Base-by-base conservation (phyloP, 1,139 yeast species). In the Blastobotrys aristatus region DNA sequence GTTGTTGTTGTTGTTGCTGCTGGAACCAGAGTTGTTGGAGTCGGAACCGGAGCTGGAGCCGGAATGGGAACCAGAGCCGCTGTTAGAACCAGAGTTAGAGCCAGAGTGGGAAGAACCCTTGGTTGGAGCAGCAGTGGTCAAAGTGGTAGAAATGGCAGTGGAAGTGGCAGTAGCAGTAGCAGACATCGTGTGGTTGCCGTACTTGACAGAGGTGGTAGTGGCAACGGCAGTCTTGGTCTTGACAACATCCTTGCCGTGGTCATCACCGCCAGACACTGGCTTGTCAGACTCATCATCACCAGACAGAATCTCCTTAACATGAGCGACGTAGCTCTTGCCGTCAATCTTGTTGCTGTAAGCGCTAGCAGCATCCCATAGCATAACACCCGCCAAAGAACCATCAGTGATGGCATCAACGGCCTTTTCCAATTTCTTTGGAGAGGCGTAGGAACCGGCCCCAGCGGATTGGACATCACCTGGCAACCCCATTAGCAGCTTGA, bases 281-380 rank as follows among this genome's bases (percentile, higher is more conserved):
- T 50, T 40, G 13, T 52, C 34, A 7, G 52, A 16, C 8, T 49
- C 40, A 6, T 10, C 31, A 13, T 7, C 21, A 16, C 26, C 35
- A 17, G 5, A 44, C 51, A 46, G 73, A 41, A 68, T 55, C 30
- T 58, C 56, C 60, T 76, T 75, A 69, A 79, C 66, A n/a, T 68
- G 70, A 27, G 61, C 65, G 33, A 70, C 77, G 60, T 65, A 78
- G 48, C 67, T 69, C 42, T 72, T 70, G 24, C 61, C 65, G 14
- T 49, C 24, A n/a, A 33, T n/a, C 16, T 32, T 43, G 62, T 86
- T 87, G 20, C 73, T 62, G 62, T 74, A 76, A 16, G 84, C 89
- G 64, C 84, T 88, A 46, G 94, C 82, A 47, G 95, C 96, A 67
- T 89, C 96, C 97, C 97, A 89, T 53, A 89, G 68, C 70, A 86